These are phyloP conservation scores for Ilyonectria destructans DNA, from an alignment of 2,329 filamentous ascomycete genomes.

Conservation along the genomic window DNA sequence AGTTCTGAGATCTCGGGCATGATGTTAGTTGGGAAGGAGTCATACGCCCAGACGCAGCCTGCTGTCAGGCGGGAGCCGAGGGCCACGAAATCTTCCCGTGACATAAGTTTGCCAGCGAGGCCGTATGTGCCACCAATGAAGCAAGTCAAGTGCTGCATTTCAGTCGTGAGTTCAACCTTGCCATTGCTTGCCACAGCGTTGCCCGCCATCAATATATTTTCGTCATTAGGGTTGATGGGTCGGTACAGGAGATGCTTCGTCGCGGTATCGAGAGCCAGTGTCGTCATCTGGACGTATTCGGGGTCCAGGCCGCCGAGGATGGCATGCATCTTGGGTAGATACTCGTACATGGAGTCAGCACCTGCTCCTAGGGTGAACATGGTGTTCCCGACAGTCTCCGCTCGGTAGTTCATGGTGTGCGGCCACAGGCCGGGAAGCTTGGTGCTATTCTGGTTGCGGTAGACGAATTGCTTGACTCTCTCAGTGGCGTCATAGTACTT, in stretches of 20 bases:
- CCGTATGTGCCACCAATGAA: conserved; percentile 82
- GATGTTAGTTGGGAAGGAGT: conserved; percentile 64
- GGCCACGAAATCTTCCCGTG: conserved; percentile 62
- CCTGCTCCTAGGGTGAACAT: conserved; percentile 64
- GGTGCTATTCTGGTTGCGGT: conserved; percentile 76
- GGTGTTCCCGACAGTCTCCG: conserved; percentile 60
- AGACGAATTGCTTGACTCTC: conserved; percentile 79
- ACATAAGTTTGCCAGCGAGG: conserved; percentile 76
- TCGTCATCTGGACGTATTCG: conserved; percentile 78
- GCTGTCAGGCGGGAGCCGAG: conserved; percentile 65
- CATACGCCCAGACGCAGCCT: conserved; percentile 71
- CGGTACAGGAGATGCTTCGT: conserved; percentile 77
- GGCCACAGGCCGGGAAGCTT: conserved; percentile 83
- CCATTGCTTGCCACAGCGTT: conserved; percentile 52
- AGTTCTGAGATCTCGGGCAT: conserved; percentile 68
- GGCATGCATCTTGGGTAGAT: conserved; percentile 71
- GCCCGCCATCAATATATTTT: conserved; percentile 74
- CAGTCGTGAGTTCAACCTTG: conserved; percentile 51
- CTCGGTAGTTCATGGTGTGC: conserved; percentile 73
- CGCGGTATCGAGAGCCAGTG: conserved; percentile 73
- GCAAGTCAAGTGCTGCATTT: conserved; percentile 76
- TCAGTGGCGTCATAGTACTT: conserved; percentile 86
- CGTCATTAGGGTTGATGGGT: conserved; percentile 74
- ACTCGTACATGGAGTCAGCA: conserved; percentile 71
- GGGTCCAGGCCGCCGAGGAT: conserved; percentile 77